Base-by-base conservation (phyloP, 1,284 basidiomycete genomes). In the Kwoniella shivajii region DNA sequence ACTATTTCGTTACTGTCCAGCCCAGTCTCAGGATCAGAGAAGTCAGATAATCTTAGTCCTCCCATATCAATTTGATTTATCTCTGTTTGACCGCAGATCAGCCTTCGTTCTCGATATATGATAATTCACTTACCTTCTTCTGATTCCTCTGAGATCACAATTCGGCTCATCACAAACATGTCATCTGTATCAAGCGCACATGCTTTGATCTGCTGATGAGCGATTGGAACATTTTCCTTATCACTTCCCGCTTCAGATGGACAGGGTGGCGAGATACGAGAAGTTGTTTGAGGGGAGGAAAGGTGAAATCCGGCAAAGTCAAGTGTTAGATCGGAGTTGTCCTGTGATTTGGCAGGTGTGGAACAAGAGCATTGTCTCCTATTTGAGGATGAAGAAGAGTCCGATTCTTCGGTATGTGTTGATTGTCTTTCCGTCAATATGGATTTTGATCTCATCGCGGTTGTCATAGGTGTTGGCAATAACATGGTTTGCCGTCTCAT, bases 201-300 rank as follows among this genome's bases (percentile, higher is more conserved):
- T 36, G 31, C 42, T n/a, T 26, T 6, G 14, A 6, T 13, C 16
- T 18, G 30, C 6, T 30, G 39, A n/a, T 9, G 57, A 54, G n/a
- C n/a, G 14, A 66, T 22, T 24, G 59, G 54, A 4, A 61, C 56
- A 56, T 75, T 75, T 60, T 76, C 74, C 57, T 76, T 76, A 48
- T 76, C 72, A 29, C 66, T 71, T 18, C 65, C 69, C 5, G 57
- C 67, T 11, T 57, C 61, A 10, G 49, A 56, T 16, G 41, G 26
- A 41, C 45, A 22, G 4, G 45, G 31, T 29, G 22, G 42, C 22
- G 16, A 20, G 26, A n/a, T 31, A 30, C 9, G 22, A 4, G 47
- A 31, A 27, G 24, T 18, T 9, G 26, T 26, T 29, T 31, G 31
- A 39, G 54, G 46, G 1, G 46, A 45, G 22, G 45, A 46, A 9